phyloP scores from a whole-genome alignment of 805 yeast genomes.

The Wickerhamiella spandovensis region DNA sequence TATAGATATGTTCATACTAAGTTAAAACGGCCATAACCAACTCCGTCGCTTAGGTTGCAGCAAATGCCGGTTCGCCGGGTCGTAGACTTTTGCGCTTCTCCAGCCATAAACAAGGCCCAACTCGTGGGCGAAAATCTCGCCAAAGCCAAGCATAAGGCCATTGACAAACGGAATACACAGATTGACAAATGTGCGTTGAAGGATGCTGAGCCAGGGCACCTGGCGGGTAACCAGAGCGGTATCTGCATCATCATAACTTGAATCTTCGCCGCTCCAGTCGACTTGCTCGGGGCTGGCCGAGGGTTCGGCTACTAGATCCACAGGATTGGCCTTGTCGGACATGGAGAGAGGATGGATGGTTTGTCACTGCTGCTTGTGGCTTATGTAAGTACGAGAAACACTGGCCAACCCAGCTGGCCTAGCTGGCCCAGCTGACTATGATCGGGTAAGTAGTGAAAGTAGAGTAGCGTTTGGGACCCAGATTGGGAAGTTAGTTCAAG shows the following conservation, averaged over 20 bases:
- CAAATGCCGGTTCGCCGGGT: conserved; percentile 8
- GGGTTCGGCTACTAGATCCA: background rate
- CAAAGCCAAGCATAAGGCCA: conserved; percentile 92
- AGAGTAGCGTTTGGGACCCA: no score
- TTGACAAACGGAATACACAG: conserved; percentile 76
- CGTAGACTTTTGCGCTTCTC: conserved; percentile 28
- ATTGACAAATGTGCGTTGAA: conserved; percentile 38
- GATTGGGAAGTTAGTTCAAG: no score
- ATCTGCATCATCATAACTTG: background rate
- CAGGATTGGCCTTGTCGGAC: background rate
- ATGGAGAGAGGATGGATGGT: background rate
- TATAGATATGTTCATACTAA: background rate
- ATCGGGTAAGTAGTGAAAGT: no score
- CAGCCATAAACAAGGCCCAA: conserved; percentile 70
- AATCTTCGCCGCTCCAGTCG: background rate
- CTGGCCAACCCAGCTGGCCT: no score
- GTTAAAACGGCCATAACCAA: conserved; percentile 11
- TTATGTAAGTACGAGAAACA: background rate
- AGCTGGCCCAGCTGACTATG: no score
- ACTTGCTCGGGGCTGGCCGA: background rate
- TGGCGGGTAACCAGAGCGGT: conserved; percentile 3
- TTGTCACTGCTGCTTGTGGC: background rate
- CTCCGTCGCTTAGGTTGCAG: conserved; percentile 11
- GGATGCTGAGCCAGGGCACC: conserved; percentile 10
- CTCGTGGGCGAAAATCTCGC: conserved; percentile 89